Base-by-base conservation (phyloP, 306 rosid species). In the Elaeagnus macrophylla region DNA sequence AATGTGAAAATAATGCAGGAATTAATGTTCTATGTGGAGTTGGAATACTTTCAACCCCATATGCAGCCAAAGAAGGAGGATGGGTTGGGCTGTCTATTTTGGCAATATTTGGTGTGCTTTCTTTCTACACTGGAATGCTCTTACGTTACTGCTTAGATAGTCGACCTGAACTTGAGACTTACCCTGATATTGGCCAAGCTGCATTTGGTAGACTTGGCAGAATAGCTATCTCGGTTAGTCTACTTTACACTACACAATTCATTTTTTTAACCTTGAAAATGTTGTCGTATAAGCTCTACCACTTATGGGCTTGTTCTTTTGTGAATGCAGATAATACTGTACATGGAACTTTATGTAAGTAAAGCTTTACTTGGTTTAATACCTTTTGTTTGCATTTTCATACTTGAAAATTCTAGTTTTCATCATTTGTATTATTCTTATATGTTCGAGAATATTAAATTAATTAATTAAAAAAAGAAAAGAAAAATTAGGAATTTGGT, bases 271-370 rank as follows among this genome's bases (percentile, higher is more conserved):
- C 38, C 25, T 11, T 9, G 14, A 0, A 8, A 25, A 13, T 37
- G 8, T 38, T 12, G 12, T 32, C 18, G 18, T 37, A 35, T 42
- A n/a, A 9, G 51, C 32, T 55, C 18, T 48, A 37, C 36, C 39
- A 41, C 14, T 48, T 20, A 46, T 59, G 39, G 38, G 16, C 41
- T 41, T 53, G n/a, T 39, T 48, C 35, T 9, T 55, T 16, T 74
- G 69, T 81, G 74, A 65, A 41, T 78, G 81, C 96, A 93, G 99
- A 81, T 93, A 58, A 19, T 93, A 51, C 57, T 93, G 43, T 93
- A 93, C 68, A 88, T 74, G 78, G 99, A 93, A 56, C 75, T 93
- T 73, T 93, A 87, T 78, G 99, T 93, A 82, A 93, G 99, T 87
- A 57, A 72, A 49, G 10, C 51, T 66, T 3, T 48, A n/a, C 64